Percentiles rank a stretch among this genome's conserved stretches.
phyloP scores from a whole-genome alignment of 176 grass and related monocot genomes.

The Carex parvula region DNA sequence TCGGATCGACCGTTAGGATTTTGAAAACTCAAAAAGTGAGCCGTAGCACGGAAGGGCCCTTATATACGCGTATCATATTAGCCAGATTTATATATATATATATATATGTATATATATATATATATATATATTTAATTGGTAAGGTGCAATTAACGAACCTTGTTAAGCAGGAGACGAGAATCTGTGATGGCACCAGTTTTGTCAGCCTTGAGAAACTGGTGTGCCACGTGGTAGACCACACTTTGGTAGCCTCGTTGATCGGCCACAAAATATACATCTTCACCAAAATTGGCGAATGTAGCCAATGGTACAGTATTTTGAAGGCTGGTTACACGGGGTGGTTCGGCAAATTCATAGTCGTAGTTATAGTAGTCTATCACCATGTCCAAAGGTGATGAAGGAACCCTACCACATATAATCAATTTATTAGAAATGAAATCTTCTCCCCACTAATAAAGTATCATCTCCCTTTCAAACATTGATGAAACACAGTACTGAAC shows the following conservation, averaged over 20 bases:
- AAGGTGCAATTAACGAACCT: conserved; percentile 3
- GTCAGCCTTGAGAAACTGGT: conserved; percentile 37
- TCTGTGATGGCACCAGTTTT: conserved; percentile 36
- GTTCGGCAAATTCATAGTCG: conserved; percentile 63
- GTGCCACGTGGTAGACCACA: conserved; percentile 40
- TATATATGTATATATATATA: no score
- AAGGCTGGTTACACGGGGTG: conserved; percentile 50
- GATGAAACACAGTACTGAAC: no score
- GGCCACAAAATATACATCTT: conserved; percentile 49
- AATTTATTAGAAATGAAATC: background rate
- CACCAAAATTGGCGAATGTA: conserved; percentile 41
- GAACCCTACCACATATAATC: conserved; percentile 28
- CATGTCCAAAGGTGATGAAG: conserved; percentile 49
- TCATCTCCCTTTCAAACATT: no score
- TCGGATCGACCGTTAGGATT: no score
- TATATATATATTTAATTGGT: no score
- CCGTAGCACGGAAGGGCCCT: no score
- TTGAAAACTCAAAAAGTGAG: no score
- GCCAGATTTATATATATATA: no score
- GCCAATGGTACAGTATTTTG: conserved; percentile 46
- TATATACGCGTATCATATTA: no score
- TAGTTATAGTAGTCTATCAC: conserved; percentile 50
- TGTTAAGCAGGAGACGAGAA: conserved; percentile 31
- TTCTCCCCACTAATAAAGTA: no score
- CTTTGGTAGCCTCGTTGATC: conserved; percentile 54